Evolutionary conservation across 2,329 filamentous ascomycete genomes (phyloP).

Genomic region (Epichloe scottii): DNA sequence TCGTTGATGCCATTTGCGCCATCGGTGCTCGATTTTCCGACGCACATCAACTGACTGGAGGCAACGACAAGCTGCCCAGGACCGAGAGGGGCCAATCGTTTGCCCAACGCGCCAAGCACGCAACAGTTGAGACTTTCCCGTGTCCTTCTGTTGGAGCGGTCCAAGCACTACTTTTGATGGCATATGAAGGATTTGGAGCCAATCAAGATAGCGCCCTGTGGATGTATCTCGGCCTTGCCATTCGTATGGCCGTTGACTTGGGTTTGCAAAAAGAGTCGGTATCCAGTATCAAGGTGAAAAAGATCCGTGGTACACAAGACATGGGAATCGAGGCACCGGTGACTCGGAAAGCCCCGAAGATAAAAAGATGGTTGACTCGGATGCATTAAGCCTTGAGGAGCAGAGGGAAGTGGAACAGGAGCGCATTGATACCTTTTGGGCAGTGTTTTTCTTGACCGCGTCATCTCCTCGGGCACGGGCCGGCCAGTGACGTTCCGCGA

Average conservation of each 20-base stretch:
- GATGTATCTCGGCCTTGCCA: constrained; percentile 87
- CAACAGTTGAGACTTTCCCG: constrained; percentile 69
- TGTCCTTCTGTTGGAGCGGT: constrained; percentile 75
- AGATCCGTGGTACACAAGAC: constrained; percentile 35
- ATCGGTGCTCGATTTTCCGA: constrained; percentile 72
- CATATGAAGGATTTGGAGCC: constrained; percentile 80
- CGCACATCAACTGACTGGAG: constrained; percentile 33
- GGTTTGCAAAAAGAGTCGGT: constrained; percentile 73
- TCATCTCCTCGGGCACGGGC: constrained; percentile 79
- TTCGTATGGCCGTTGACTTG: constrained; percentile 69
- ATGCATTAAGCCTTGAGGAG: constrained; percentile 33
- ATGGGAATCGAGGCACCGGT: constrained; percentile 25
- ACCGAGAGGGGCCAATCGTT: constrained; percentile 67
- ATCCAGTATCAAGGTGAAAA: constrained; percentile 47
- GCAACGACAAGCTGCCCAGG: constrained; percentile 34
- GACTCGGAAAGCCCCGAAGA: constrained; percentile 26
- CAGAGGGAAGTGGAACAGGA: constrained; percentile 63
- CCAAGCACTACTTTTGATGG: constrained; percentile 71
- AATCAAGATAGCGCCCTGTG: constrained; percentile 81
- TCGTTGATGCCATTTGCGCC: constrained; percentile 78
- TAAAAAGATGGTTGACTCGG: constrained; percentile 27
- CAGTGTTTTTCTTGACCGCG: constrained; percentile 78
- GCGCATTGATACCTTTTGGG: constrained; percentile 79
- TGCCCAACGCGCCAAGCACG: constrained; percentile 70
- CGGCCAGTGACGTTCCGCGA: constrained; percentile 73